These are phyloP conservation scores for Mycena vulgaris DNA, from an alignment of 768 basidiomycete species.

Conservation along the genomic window DNA sequence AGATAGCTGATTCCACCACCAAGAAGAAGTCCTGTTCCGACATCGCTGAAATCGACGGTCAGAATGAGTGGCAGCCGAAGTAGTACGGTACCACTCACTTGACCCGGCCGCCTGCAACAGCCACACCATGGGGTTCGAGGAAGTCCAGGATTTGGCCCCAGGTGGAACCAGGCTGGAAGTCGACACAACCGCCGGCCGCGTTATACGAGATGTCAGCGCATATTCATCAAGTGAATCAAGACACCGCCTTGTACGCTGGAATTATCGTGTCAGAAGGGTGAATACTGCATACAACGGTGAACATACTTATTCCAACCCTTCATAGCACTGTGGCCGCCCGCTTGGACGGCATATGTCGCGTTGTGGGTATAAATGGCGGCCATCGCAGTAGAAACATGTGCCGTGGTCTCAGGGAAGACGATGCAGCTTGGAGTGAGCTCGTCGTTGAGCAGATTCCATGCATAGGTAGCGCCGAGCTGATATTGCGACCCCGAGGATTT, in stretches of 20 bases:
- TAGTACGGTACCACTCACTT: neutral
- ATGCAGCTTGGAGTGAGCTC: conserved; percentile 52
- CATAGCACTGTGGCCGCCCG: conserved; percentile 60
- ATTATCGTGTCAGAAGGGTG: too few species aligned
- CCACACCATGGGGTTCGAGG: conserved; percentile 54
- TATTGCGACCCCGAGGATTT: neutral
- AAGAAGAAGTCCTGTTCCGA: conserved; percentile 61
- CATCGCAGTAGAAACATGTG: conserved; percentile 56
- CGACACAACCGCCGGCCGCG: conserved; percentile 51
- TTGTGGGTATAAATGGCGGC: conserved; percentile 50
- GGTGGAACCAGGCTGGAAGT: conserved; percentile 55
- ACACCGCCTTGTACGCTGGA: conserved; percentile 55
- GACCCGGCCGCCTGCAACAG: conserved; percentile 51
- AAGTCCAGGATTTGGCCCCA: conserved; percentile 55
- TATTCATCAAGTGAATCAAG: conserved; percentile 55
- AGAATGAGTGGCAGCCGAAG: too few species aligned
- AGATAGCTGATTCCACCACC: conserved; percentile 60
- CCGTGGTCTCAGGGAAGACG: conserved; percentile 49
- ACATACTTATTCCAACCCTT: conserved; percentile 62
- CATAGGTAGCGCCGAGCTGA: neutral
- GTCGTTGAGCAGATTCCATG: conserved; percentile 56
- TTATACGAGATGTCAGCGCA: conserved; percentile 50
- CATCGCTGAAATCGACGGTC: conserved; percentile 46
- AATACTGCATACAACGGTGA: conserved; percentile 4
- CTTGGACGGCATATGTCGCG: conserved; percentile 58